Base-by-base conservation (phyloP, 495 filamentous ascomycete species). In the Astrothelium subdiscretum region DNA sequence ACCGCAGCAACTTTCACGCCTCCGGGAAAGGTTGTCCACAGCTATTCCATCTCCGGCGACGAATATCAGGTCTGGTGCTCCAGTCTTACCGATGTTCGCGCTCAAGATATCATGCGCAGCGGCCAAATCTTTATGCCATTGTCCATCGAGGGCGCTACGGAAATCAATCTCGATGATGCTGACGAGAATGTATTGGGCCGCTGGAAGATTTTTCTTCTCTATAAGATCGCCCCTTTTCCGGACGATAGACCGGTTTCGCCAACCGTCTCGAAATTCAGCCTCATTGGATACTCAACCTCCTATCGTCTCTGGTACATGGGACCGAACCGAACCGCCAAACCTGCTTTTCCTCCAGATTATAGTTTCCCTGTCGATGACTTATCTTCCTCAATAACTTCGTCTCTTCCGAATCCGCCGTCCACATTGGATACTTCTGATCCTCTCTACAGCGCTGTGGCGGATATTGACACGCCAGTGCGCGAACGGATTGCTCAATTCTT, bases 401-500 rank as follows among this genome's bases (percentile, higher is more conserved):
- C 68, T 63, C 72, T 80, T 69, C 75, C 73, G 72, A 61, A 79
- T 68, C 61, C 72, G 62, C 57, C 44, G 63, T 73, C 27, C 31
- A 77, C 83, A 38, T 76, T 81, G 66, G 31, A 57, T 44, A 32
- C 60, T 12, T 32, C 35, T 13, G 38, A 66, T 20, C 62, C 1
- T 61, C 29, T 2, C 0, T 22, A 48, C 60, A 42, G 60, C 63
- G 51, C 54, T 44, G 31, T 57, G 48, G 48, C 60, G 0, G 40
- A 58, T n/a, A 57, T 74, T 42, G 66, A 71, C 32, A 78, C 86
- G 2, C 86, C 86, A 59, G 80, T 84, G 66, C 86, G 94, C 13
- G 79, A 87, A 43, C 81, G 94, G 24, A 94, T 99, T 65, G 92
- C 92, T 1, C 94, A 99, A 72, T 96, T 97, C 77, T 69, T 97